A percentile compares a stretch with the other conserved stretches of the same genome.
These are phyloP conservation scores for Fusarium denticulatum DNA, from an alignment of 2,329 filamentous ascomycete species.

Conservation along the genomic window DNA sequence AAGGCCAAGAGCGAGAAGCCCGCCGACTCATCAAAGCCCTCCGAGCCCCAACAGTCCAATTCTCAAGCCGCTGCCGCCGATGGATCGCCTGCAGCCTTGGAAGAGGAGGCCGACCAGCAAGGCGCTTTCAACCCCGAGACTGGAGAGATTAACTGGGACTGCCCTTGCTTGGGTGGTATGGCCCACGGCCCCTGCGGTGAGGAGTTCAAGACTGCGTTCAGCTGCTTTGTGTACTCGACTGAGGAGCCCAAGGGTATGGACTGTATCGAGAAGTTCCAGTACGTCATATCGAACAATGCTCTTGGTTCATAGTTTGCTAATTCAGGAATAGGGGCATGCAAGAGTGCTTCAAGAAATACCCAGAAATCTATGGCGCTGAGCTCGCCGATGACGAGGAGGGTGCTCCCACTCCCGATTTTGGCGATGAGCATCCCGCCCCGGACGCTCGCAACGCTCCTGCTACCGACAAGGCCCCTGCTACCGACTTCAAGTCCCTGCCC, in stretches of 20 bases:
- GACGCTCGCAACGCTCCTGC: slow-evolving; percentile 11
- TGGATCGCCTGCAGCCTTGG: slow-evolving; percentile 64
- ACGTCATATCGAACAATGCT: slow-evolving; percentile 50
- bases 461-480: neutral
- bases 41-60: slow-evolving; percentile 43
- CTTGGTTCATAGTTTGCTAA: slow-evolving; percentile 37
- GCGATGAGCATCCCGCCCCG: slow-evolving; percentile 43
- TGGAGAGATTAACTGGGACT: slow-evolving; percentile 99
- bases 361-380: slow-evolving; percentile 92
- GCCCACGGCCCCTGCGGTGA: slow-evolving; percentile 94
- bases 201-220: slow-evolving; percentile 94
- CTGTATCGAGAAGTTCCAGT: slow-evolving; percentile 98
- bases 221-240: slow-evolving; percentile 95
- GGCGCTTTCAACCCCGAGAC: slow-evolving; percentile 98
- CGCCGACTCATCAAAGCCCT: slow-evolving; percentile 24
- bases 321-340: slow-evolving; percentile 81
- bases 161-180: slow-evolving; percentile 97
- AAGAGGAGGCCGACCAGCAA: slow-evolving; percentile 85
- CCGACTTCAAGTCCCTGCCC: slow-evolving; percentile 2
- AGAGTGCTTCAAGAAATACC: slow-evolving; percentile 92
- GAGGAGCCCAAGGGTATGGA: slow-evolving; percentile 98
- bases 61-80: slow-evolving; percentile 41
- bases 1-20: slow-evolving; percentile 45
- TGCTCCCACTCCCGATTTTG: slow-evolving; percentile 43
- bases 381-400: slow-evolving; percentile 77